Evolutionary conservation across 352 stramenopile species (phyloP), one percentile per base, ranked within the genome.

Genomic region (Aphanomyces cochlioides): DNA sequence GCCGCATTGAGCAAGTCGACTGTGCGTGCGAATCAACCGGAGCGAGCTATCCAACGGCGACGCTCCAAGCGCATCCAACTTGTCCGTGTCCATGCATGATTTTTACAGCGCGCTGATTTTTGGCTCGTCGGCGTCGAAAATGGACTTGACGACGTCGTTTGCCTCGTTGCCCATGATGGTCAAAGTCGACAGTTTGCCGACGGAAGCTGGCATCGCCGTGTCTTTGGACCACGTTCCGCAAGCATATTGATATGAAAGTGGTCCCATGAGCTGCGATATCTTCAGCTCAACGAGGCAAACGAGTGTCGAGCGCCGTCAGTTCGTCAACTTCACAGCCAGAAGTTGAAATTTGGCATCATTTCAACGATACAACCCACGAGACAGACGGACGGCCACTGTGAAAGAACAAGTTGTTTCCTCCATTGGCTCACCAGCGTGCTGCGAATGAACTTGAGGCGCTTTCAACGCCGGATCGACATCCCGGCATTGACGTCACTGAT

Each of bases 221-320:
- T 84, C 74, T 38, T 80, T 73, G 41, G 84, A 78, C 85, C 83
- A 93, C 8, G 73, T 77, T 5, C 82, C 82, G 71, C 89, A 90
- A 13, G 83, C 73, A 58, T 88, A 91, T 5, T 74, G 41, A 64
- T 28, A 28, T 28, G 28, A 28, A 28, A 28, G 28, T 28, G 28
- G 28, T 28, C 28, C 28, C 28, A 28, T 28, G 28, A 28, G 28
- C 28, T 28, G 28, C 28, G 28, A 28, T 28, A 28, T 28, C 28
- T 28, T 28, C 2, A 2, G 28, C 28, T 28, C 2, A 28, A 28
- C 28, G 28, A 28, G 28, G 2, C 28, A 28, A 28, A 28, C 28
- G 28, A 28, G 28, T 28, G 28, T 28, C 28, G 28, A 28, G 28
- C 28, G 28, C 28, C 28, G 28, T 28, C 28, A 28, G 28, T 28